These are phyloP conservation scores for Aspergillus pseudoviridinutans DNA, from an alignment of 2,329 filamentous ascomycete species.

Conservation along the genomic window DNA sequence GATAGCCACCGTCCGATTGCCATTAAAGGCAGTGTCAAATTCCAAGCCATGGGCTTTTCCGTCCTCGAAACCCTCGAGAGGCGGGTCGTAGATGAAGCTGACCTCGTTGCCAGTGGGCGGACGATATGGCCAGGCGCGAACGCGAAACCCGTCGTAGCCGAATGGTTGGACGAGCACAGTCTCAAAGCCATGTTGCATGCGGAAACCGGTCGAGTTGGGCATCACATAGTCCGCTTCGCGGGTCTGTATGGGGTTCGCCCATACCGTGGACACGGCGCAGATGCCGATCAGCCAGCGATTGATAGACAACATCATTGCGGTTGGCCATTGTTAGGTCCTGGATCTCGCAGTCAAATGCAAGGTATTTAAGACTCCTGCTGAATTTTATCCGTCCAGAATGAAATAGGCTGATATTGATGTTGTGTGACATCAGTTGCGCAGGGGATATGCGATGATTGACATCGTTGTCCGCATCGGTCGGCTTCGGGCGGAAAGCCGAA, in stretches of 20 bases:
- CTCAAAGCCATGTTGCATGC: conserved; percentile 38
- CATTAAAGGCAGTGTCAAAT: conserved; percentile 31
- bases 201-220: conserved; percentile 23
- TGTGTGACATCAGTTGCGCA: too few species aligned
- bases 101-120: conserved; percentile 33
- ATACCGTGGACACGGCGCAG: neutral
- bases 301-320: neutral
- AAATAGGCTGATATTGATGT: too few species aligned
- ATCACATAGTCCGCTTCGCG: conserved; percentile 9
- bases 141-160: conserved; percentile 39
- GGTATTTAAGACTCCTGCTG: too few species aligned
- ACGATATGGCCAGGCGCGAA: conserved; percentile 37
- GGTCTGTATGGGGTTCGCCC: neutral
- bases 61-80: conserved; percentile 35
- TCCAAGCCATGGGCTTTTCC: conserved; percentile 28
- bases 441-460: too few species aligned
- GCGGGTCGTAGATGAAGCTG: conserved; percentile 38
- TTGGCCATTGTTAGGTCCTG: too few species aligned
- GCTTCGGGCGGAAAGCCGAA: too few species aligned
- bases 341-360: too few species aligned
- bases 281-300: conserved; percentile 1
- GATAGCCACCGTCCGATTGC: conserved; percentile 25
- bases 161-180: conserved; percentile 37
- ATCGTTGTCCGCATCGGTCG: too few species aligned
- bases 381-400: too few species aligned